Conservation (phyloP, 2,329 filamentous ascomycete genomes). For the Trichoderma gracile region DNA sequence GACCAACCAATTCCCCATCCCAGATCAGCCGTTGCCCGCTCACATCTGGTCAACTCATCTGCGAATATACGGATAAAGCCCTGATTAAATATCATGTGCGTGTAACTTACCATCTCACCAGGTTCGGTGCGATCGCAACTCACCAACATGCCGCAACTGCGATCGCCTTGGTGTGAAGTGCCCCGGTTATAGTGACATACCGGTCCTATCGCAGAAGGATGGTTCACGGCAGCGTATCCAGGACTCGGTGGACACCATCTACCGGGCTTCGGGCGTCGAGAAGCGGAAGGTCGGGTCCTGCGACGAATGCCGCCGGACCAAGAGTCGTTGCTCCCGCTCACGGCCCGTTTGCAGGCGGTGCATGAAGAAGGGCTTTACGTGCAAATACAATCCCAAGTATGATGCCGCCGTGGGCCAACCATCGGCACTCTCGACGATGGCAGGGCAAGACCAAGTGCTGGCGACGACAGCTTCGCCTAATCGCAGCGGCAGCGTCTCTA, state of each 20-base stretch:
- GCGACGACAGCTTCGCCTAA: background rate
- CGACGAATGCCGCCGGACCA: slow-evolving; percentile 15
- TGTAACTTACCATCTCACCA: slow-evolving; percentile 11
- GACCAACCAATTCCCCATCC: background rate
- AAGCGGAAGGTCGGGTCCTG: slow-evolving; percentile 18
- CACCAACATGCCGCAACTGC: slow-evolving; percentile 18
- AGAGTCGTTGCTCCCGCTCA: slow-evolving; percentile 18
- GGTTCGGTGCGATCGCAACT: slow-evolving; percentile 22
- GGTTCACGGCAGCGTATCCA: slow-evolving; percentile 12
- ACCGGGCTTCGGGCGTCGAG: slow-evolving; percentile 17
- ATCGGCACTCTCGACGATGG: background rate
- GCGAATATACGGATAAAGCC: background rate
- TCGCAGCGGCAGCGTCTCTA: background rate
- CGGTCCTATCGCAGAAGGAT: slow-evolving; percentile 10
- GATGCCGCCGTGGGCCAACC: background rate
- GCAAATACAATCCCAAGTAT: slow-evolving; percentile 19
- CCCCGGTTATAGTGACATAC: slow-evolving; percentile 15
- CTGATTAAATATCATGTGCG: background rate
- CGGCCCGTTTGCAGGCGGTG: slow-evolving; percentile 14
- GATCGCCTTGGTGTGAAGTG: slow-evolving; percentile 18
- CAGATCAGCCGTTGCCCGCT: too few species aligned
- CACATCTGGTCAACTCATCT: background rate
- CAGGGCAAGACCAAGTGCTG: background rate
- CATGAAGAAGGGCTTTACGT: slow-evolving; percentile 8
- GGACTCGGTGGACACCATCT: slow-evolving; percentile 17